Evolutionary conservation across 176 grass and related monocot species (phyloP).

Genomic region (Stipa capillata): DNA sequence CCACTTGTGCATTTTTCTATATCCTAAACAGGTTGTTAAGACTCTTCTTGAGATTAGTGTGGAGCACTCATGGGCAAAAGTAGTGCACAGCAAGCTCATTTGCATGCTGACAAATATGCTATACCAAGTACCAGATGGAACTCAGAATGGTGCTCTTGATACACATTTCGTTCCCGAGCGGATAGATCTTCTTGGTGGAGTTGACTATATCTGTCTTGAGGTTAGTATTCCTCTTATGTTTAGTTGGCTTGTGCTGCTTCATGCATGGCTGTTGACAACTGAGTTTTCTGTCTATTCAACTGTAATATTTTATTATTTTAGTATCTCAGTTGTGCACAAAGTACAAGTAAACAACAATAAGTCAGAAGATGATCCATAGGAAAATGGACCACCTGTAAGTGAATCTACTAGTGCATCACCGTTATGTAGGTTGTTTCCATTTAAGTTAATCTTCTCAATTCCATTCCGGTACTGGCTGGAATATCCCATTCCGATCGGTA

Average conservation of each 20-base stretch:
- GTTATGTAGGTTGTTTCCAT: not conserved
- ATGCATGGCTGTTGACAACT: not conserved
- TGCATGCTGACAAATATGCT: conserved; percentile 96
- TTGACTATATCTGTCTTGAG: conserved; percentile 95
- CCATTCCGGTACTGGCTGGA: not conserved
- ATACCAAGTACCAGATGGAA: conserved; percentile 62
- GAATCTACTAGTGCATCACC: not conserved
- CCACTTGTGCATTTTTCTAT: not conserved
- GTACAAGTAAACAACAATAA: not conserved
- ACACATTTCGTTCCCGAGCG: conserved; percentile 53
- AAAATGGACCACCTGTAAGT: not conserved
- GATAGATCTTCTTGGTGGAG: conserved; percentile 84
- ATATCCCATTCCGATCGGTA: not conserved
- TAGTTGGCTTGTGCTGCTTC: not conserved
- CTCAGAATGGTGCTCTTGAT: conserved; percentile 41
- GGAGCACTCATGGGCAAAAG: conserved; percentile 88
- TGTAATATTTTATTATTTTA: not conserved
- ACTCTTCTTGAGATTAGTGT: conserved; percentile 82
- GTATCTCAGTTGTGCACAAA: not conserved
- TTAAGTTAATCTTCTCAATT: not conserved
- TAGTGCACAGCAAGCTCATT: conserved; percentile 90
- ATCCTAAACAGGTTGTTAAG: conserved; percentile 67
- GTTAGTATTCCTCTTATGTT: conserved; percentile 29
- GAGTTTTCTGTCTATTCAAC: conserved; percentile 7
- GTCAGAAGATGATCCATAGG: not conserved